Evolutionary conservation across 306 rosid genomes (phyloP).

Genomic region (Neltuma alba): DNA sequence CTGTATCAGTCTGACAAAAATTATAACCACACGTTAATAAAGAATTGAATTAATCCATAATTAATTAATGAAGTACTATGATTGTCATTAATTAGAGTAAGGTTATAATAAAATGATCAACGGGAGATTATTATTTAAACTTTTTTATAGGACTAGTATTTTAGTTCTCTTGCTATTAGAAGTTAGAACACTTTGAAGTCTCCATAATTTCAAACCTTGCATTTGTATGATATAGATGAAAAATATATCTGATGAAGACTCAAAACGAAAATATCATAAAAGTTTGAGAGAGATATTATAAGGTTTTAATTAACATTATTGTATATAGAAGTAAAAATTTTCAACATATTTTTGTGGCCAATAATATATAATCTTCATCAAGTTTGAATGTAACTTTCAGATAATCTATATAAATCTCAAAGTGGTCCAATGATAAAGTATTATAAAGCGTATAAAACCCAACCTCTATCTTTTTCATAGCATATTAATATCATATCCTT

Average conservation of each 20-base stretch:
- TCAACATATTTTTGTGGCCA: not conserved
- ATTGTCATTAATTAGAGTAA: not conserved
- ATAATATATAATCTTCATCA: not conserved
- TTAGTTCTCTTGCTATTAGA: not conserved
- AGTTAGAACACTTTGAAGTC: not conserved
- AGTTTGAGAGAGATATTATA: not conserved
- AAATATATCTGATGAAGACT: not conserved
- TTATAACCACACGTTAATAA: constrained; percentile 40
- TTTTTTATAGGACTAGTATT: not conserved
- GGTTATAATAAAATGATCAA: not conserved
- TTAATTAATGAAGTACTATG: not conserved
- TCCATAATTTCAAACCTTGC: not conserved
- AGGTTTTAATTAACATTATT: not conserved
- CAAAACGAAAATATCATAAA: not conserved
- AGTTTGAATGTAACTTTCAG: not conserved
- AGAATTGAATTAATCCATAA: constrained; percentile 15
- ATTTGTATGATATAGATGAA: not conserved
- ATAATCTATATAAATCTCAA: not conserved
- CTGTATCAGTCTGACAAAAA: constrained; percentile 93
- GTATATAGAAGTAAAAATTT: too few relatives aligned
- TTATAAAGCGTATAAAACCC: not conserved
- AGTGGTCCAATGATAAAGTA: not conserved
- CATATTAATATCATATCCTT: not conserved
- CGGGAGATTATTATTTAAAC: not conserved
- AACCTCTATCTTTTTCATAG: not conserved